Base-by-base conservation (phyloP, 2,329 filamentous ascomycete genomes). In the Fusarium sp. region DNA sequence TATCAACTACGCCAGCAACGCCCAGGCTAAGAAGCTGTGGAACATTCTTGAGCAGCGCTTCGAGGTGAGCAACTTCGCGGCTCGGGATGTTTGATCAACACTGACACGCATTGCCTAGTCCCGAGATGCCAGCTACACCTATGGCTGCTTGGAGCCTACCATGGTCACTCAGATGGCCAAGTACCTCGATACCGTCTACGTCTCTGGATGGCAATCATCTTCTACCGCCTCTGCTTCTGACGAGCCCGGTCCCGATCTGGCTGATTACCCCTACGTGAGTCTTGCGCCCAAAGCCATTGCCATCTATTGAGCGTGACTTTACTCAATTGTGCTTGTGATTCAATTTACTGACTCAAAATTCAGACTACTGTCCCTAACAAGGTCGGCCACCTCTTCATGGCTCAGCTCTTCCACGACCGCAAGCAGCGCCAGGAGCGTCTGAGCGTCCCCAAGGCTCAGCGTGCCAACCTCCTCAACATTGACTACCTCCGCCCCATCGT, bases 91-190 rank as follows among this genome's bases (percentile, higher is more conserved):
- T n/a, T 50, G 20, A 22, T n/a, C 13, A 16, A 9, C 16, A 54
- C 33, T 72, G 57, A 67, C 54, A 50, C 27, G 45, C 29, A 57
- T 31, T 8, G 4, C 13, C 68, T 77, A 97, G 94, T 93, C 89
- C 81, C 91, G 91, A 79, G 93, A 97, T 81, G 94, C 94, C 57
- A 97, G 94, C 85, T 97, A 93, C 87, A 99, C 97, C 67, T 99
- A 98, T 82, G 97, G 97, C 80, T 98, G 97, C 86, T 89, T 99
- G 75, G 97, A 99, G 82, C 97, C 97, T 13, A 98, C 97, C 66
- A 98, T 98, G 94, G 90, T 99, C 82, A 98, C 97, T 31, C 97
- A 99, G 85, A 99, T 99, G 97, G 96, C 96, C 79, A 98, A 98
- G 86, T 98, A 97, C 84, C 89, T 99, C 72, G 97, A 99, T 82